A percentile compares a stretch with the other conserved stretches of the same genome.
Evolutionary conservation across 257 asterid genomes (phyloP).

Genomic region (Perilla frutescens): DNA sequence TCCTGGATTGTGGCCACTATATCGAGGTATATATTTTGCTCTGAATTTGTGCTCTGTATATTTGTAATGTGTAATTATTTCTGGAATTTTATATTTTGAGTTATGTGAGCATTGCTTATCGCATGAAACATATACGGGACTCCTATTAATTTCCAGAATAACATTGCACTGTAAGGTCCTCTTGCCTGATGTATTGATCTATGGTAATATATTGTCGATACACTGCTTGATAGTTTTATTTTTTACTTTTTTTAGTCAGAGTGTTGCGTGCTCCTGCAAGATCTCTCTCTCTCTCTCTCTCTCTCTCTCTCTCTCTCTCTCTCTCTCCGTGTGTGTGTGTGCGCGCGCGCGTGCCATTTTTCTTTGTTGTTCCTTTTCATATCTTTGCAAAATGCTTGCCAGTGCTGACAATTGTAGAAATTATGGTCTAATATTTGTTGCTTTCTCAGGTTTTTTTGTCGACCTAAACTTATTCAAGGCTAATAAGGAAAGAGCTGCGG

Average conservation of each 20-base stretch:
- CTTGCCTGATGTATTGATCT: conserved; percentile 25
- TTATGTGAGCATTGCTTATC: neutral
- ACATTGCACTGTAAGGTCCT: neutral
- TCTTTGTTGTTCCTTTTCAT: neutral
- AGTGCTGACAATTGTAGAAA: conserved; percentile 18
- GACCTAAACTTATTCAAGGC: conserved; percentile 87
- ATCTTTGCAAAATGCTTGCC: conserved; percentile 23
- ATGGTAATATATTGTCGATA: neutral
- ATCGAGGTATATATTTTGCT: conserved; percentile 71
- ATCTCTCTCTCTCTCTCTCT: neutral
- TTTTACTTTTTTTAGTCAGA: neutral
- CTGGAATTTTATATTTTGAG: conserved; percentile 18
- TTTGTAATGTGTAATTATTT: conserved; percentile 27
- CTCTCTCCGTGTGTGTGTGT: no score
- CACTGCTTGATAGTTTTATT: conserved; percentile 7
- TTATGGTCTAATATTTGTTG: conserved; percentile 38
- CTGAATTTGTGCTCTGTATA: neutral
- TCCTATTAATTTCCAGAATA: conserved; percentile 5
- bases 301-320: no score
- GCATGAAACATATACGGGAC: conserved; percentile 23
- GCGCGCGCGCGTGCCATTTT: neutral
- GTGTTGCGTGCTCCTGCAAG: neutral
- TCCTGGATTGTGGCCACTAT: conserved; percentile 95
- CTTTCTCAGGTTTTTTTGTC: conserved; percentile 80
- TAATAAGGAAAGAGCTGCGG: conserved; percentile 54